Conservation (phyloP, 805 yeast species). For the Debaryomyces castellii region DNA sequence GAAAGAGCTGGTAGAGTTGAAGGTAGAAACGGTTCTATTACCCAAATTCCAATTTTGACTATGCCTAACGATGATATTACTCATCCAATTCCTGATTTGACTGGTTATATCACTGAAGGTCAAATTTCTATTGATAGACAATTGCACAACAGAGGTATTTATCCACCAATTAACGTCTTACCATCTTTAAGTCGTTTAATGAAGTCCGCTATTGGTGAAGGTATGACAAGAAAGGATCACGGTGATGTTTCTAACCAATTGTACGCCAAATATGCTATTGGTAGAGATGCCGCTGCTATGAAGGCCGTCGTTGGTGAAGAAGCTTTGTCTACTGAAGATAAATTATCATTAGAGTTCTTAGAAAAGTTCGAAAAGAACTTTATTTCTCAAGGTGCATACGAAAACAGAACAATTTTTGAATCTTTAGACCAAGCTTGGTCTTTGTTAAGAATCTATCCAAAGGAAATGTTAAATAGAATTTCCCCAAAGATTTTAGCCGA, state of each 20-base stretch:
- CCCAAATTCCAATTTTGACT: conserved; percentile 97
- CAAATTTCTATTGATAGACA: conserved; percentile 98
- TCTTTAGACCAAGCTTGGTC: conserved; percentile 98
- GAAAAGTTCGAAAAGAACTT: conserved; percentile 97
- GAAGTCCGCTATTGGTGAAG: conserved; percentile 99
- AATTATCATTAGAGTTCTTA: conserved; percentile 93
- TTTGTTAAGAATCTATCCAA: conserved; percentile 95
- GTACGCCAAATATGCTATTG: conserved; percentile 98
- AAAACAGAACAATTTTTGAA: conserved; percentile 90
- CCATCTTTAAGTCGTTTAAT: conserved; percentile 97
- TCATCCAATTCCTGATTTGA: conserved; percentile 99
- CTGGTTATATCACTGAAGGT: conserved; percentile 99
- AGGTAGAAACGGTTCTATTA: conserved; percentile 98
- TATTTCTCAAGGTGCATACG: conserved; percentile 95
- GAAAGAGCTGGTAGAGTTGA: conserved; percentile 99
- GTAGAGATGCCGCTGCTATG: conserved; percentile 99
- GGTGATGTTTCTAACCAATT: conserved; percentile 99
- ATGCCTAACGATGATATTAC: conserved; percentile 99
- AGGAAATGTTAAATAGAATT: conserved; percentile 97
- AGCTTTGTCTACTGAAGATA: conserved; percentile 96
- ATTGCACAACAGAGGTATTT: conserved; percentile 92
- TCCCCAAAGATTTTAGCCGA: conserved; percentile 95
- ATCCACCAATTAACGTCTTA: conserved; percentile 97
- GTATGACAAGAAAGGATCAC: conserved; percentile 99
- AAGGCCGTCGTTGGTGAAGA: conserved; percentile 99